These are phyloP conservation scores for Abortiporus biennis DNA, from an alignment of 1,284 basidiomycete genomes.

Conservation along the genomic window DNA sequence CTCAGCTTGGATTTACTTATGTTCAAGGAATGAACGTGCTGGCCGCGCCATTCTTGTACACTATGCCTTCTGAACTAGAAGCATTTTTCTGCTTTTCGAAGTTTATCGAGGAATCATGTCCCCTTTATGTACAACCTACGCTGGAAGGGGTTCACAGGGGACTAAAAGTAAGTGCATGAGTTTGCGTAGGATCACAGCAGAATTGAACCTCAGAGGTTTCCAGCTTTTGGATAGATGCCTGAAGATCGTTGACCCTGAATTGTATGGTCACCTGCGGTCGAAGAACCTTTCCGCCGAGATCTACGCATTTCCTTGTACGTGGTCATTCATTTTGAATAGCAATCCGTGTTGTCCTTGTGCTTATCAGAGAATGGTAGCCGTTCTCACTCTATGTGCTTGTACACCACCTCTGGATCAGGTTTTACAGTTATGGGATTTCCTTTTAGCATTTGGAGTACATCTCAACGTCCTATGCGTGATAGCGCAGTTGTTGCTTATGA, in stretches of 20 bases:
- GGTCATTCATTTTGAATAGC: conserved; percentile 1
- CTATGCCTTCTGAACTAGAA: conserved; percentile 92
- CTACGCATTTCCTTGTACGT: conserved; percentile 93
- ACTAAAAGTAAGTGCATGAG: conserved; percentile 59
- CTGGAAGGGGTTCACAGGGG: conserved; percentile 93
- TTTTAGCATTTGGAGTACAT: conserved; percentile 94
- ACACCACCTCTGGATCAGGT: conserved; percentile 95
- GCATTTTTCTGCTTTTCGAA: conserved; percentile 94
- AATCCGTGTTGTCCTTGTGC: conserved; percentile 2
- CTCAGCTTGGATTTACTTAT: conserved; percentile 83
- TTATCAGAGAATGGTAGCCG: conserved; percentile 44
- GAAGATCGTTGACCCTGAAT: conserved; percentile 82
- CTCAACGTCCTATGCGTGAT: conserved; percentile 95
- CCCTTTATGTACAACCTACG: conserved; percentile 93
- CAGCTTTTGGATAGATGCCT: conserved; percentile 91
- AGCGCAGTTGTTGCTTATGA: conserved; percentile 86
- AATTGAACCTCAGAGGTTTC: no score
- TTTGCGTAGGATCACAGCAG: neutral
- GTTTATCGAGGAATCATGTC: conserved; percentile 92
- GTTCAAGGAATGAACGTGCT: conserved; percentile 99
- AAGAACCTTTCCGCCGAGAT: conserved; percentile 98
- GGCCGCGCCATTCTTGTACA: conserved; percentile 94
- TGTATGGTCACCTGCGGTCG: conserved; percentile 76
- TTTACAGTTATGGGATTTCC: conserved; percentile 93
- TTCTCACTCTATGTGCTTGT: conserved; percentile 93